Percentiles rank a stretch among this genome's conserved stretches.
phyloP scores from a whole-genome alignment of 768 basidiomycete species.

The Tephrocybe sp. region DNA sequence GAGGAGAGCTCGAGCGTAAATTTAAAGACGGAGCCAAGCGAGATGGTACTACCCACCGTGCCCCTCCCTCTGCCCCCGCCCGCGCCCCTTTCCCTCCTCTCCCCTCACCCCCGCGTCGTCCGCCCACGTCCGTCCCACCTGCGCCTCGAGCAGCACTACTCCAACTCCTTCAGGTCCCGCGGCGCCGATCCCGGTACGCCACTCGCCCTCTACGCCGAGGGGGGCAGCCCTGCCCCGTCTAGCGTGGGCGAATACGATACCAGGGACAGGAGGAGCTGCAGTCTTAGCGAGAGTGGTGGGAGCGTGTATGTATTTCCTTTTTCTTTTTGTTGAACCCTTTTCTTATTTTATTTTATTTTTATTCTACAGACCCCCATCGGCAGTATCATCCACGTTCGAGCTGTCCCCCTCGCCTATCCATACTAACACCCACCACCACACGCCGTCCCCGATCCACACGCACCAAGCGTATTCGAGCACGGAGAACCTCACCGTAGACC shows the following conservation, averaged over 20 bases:
- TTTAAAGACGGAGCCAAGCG: constrained; percentile 17
- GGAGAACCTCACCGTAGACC: too few species aligned
- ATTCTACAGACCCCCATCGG: constrained; percentile 5
- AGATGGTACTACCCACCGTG: not conserved
- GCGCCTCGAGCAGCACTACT: constrained; percentile 20
- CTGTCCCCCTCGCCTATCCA: not conserved
- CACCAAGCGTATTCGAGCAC: too few species aligned
- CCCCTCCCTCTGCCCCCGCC: constrained; percentile 6
- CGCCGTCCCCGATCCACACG: too few species aligned
- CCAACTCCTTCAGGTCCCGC: not conserved
- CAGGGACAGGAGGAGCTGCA: constrained; percentile 3
- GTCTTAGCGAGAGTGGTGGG: constrained; percentile 11
- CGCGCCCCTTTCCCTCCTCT: too few species aligned
- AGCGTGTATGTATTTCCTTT: constrained; percentile 6
- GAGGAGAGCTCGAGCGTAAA: not conserved
- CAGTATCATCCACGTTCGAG: constrained; percentile 13
- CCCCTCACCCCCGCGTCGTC: constrained; percentile 19
- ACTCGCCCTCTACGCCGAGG: too few species aligned
- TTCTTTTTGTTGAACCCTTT: not conserved
- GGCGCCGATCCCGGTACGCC: too few species aligned
- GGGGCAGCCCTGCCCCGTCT: too few species aligned
- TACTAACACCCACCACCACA: too few species aligned
- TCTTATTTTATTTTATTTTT: not conserved
- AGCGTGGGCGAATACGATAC: too few species aligned
- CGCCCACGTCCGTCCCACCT: constrained; percentile 30